Evolutionary conservation across 495 filamentous ascomycete species (phyloP), one percentile per base, ranked within the genome.

Genomic region (Daldinia caldariorum): DNA sequence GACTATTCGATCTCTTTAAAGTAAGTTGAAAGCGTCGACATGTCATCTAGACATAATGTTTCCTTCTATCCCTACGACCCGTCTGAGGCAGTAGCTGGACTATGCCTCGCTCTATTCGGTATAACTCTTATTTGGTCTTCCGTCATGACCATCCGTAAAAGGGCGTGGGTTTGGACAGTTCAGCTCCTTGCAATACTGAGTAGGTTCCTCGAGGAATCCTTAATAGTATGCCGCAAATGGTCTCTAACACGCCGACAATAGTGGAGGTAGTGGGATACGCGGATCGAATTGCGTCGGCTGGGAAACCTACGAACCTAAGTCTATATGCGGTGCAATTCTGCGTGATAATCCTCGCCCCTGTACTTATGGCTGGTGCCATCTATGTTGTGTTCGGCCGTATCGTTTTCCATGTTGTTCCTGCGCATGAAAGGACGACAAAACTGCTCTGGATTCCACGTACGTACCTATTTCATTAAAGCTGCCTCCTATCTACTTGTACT

Each of bases 251-350:
- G 20, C 12, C 6, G 55, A 58, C 10, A 37, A 35, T 32, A 83
- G 81, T 84, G 81, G 83, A 86, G 61, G 74, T 79, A 34, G 67
- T 78, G 54, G 83, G 83, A 13, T 86, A 83, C 70, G 82, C 80
- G 20, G 63, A 53, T 10, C 76, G 83, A 50, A 77, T 74, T 18
- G 45, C 77, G 22, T 84, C 82, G 0, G 75, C 73, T 1, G 57
- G 76, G n/a, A 63, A 83, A 45, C 54, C 72, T 4, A 69, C 66
- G 1, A 68, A 77, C 18, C 75, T 76, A 55, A 71, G 69, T 6
- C 32, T 77, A n/a, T 80, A 77, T 47, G 71, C 77, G 13, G 32
- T 77, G 41, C 76, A 79, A 49, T 81, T 71, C 56, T 75, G 69
- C 29, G 59, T 80, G 53, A 77, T 79, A 22, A 78, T 80, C 3